Percentiles rank a stretch among this genome's conserved stretches.
phyloP scores from a whole-genome alignment of 345 rosid species.

The Cardamine chenopodiifolia region DNA sequence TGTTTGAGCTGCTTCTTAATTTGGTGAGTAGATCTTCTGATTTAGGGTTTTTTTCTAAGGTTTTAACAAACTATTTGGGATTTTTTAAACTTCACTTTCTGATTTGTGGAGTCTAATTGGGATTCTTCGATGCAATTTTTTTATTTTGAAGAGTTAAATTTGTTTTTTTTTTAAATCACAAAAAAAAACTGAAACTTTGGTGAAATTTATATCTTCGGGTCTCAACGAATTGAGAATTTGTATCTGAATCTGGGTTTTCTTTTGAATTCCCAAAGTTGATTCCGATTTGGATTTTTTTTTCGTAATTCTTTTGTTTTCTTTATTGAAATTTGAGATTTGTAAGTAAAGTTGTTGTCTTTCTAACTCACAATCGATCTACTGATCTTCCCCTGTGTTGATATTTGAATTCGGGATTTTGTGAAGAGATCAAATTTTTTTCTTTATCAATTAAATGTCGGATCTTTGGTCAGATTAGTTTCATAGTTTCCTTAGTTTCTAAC shows the following conservation, averaged over 20 bases:
- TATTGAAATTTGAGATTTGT: neutral
- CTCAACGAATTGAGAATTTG: neutral
- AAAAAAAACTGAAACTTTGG: neutral
- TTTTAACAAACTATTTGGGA: conserved; percentile 8
- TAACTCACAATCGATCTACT: neutral
- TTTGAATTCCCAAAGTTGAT: conserved; percentile 18
- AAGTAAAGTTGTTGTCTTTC: conserved; percentile 22
- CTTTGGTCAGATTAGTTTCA: conserved; percentile 24
- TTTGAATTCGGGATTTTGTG: conserved; percentile 1
- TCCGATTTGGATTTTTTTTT: conserved; percentile 6
- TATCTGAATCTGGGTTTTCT: conserved; percentile 33
- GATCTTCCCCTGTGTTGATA: conserved; percentile 1
- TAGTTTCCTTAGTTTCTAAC: conserved; percentile 2
- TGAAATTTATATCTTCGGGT: neutral
- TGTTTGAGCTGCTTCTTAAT: neutral
- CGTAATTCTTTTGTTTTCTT: neutral
- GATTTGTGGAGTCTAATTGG: conserved; percentile 17
- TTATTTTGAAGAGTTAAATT: neutral
- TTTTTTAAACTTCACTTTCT: conserved; percentile 22
- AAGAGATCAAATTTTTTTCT: neutral
- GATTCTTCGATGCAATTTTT: neutral
- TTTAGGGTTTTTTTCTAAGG: conserved; percentile 49
- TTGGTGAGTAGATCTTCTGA: conserved; percentile 49
- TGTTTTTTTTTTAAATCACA: neutral
- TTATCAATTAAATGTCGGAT: neutral